A percentile compares a stretch with the other conserved stretches of the same genome.
These are phyloP conservation scores for Onygenales sp. DNA, from an alignment of 2,329 filamentous ascomycete genomes.

Conservation along the genomic window DNA sequence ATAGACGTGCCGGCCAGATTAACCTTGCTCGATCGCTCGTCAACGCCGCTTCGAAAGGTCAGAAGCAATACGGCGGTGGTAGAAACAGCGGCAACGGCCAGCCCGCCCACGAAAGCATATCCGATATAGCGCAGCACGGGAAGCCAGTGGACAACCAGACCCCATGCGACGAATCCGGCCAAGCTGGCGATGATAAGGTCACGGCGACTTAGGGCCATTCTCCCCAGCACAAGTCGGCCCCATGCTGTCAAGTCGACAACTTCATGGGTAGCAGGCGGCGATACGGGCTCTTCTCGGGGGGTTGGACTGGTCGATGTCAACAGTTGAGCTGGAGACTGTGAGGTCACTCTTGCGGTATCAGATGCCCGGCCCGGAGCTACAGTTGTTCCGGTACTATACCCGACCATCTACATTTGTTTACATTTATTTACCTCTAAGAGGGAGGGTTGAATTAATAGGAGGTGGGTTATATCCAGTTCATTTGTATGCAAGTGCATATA, in stretches of 20 bases:
- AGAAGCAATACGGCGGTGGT: slow-evolving; percentile 52
- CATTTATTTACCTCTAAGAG: too few relatives aligned
- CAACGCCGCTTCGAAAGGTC: slow-evolving; percentile 39
- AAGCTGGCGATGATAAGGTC: slow-evolving; percentile 34
- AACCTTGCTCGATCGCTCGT: slow-evolving; percentile 34
- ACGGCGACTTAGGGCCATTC: slow-evolving; percentile 38
- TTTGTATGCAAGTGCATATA: neutral
- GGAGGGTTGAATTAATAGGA: too few relatives aligned
- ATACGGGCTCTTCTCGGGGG: too few relatives aligned
- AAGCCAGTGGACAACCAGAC: slow-evolving; percentile 71
- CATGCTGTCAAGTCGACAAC: slow-evolving; percentile 9
- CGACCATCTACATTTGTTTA: too few relatives aligned
- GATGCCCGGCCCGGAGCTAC: too few relatives aligned
- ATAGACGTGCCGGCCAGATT: slow-evolving; percentile 18
- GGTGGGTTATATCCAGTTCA: neutral
- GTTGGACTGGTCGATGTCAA: too few relatives aligned
- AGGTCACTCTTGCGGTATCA: too few relatives aligned
- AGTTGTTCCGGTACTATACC: too few relatives aligned
- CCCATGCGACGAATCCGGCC: slow-evolving; percentile 66
- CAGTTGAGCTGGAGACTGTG: too few relatives aligned
- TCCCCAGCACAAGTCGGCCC: slow-evolving; percentile 31
- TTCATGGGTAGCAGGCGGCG: neutral
- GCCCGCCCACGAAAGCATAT: slow-evolving; percentile 70
- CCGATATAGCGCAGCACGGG: slow-evolving; percentile 75
- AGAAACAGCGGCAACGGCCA: slow-evolving; percentile 43